phyloP scores from a whole-genome alignment of 2,329 filamentous ascomycete species.

The Biscogniauxia marginata region DNA sequence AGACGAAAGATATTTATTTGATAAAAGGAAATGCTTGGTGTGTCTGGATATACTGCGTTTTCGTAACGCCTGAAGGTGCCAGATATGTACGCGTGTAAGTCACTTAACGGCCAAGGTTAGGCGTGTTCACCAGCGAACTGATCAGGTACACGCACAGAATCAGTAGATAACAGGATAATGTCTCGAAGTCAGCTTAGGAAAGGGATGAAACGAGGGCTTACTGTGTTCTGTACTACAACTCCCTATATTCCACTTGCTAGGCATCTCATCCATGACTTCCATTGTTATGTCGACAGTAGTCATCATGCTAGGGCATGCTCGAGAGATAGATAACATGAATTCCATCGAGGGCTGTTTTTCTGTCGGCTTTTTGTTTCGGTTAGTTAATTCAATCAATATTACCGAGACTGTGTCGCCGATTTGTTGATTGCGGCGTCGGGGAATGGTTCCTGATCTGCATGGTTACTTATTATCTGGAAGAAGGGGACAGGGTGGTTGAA shows the following conservation, averaged over 20 bases:
- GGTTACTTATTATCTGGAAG: not conserved
- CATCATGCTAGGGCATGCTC: not conserved
- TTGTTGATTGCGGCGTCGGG: not conserved
- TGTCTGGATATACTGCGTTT: not conserved
- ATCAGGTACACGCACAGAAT: no score
- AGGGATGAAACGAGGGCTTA: not conserved
- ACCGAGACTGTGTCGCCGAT: not conserved
- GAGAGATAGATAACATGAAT: no score
- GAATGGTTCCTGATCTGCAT: not conserved
- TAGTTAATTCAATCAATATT: not conserved
- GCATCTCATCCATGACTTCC: not conserved
- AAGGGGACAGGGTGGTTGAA: not conserved
- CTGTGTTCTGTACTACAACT: not conserved
- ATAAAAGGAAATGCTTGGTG: not conserved
- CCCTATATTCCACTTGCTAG: not conserved
- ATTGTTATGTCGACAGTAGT: not conserved
- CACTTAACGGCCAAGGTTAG: no score
- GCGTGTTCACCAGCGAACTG: no score
- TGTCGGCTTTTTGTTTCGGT: not conserved
- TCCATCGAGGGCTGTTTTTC: no score
- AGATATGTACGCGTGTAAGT: no score
- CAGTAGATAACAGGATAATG: no score
- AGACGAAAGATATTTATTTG: not conserved
- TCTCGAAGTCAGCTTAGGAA: not conserved
- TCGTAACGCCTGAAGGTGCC: not conserved